phyloP scores from a whole-genome alignment of 139 green algal species.

The Tetradesmus obliquus region DNA sequence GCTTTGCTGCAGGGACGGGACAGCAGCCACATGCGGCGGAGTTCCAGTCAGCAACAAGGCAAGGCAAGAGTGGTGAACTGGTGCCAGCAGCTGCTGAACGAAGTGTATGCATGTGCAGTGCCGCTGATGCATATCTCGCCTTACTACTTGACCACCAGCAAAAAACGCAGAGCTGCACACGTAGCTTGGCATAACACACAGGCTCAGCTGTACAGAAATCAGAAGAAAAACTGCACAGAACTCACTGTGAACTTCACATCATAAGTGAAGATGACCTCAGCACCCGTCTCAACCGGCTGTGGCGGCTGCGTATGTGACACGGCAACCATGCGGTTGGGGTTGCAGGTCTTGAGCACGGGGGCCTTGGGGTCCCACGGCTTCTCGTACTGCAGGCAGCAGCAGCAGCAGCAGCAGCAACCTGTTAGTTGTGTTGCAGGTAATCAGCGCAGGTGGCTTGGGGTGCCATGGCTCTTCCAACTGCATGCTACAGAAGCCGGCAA shows the following conservation, averaged over 20 bases:
- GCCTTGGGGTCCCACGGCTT: slow-evolving; percentile 72
- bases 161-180: background rate
- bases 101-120: background rate
- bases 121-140: background rate
- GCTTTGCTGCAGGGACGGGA: slow-evolving; percentile 57
- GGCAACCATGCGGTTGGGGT: slow-evolving; percentile 80
- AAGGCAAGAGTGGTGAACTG: background rate
- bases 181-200: background rate
- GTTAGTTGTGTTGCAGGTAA: no score
- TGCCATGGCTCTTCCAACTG: no score
- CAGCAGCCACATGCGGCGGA: background rate
- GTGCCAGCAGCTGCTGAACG: background rate
- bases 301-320: slow-evolving; percentile 82
- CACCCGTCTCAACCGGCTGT: slow-evolving; percentile 83
- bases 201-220: background rate
- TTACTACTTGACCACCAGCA: background rate
- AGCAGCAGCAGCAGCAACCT: background rate
- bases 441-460: no score
- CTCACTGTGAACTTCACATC: slow-evolving; percentile 91
- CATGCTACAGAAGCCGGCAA: no score
- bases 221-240: background rate
- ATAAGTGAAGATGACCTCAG: slow-evolving; percentile 98
- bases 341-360: slow-evolving; percentile 91
- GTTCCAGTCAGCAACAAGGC: background rate
- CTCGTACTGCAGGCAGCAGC: slow-evolving; percentile 73